phyloP scores from a whole-genome alignment of 2,329 filamentous ascomycete species.

The Aspergillus pseudoglaucus region DNA sequence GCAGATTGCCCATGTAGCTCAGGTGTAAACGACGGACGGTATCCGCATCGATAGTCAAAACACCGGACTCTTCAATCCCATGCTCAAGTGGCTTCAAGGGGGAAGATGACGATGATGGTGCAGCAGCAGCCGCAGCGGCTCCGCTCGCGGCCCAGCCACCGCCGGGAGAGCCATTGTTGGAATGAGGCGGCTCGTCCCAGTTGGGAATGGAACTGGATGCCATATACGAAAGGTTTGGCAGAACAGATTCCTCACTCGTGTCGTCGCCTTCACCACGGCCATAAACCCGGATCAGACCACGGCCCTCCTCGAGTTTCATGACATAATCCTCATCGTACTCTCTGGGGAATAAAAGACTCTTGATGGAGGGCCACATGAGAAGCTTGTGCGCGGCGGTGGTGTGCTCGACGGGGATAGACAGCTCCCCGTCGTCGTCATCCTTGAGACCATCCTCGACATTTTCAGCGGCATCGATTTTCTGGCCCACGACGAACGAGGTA shows the following conservation, averaged over 20 bases:
- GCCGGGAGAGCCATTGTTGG: conserved; percentile 35
- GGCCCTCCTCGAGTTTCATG: conserved; percentile 65
- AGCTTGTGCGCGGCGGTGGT: conserved; percentile 84
- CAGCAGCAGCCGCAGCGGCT: conserved; percentile 33
- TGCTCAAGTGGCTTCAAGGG: conserved; percentile 30
- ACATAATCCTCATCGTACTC: conserved; percentile 64
- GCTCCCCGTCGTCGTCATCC: conserved; percentile 44
- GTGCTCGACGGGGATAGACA: conserved; percentile 75
- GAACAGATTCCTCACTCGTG: conserved; percentile 40
- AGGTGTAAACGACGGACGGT: conserved; percentile 47
- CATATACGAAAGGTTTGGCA: conserved; percentile 31
- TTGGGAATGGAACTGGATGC: conserved; percentile 13
- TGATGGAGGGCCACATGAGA: conserved; percentile 64
- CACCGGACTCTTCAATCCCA: conserved; percentile 46
- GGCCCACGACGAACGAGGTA: conserved; percentile 1
- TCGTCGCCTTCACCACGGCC: conserved; percentile 71
- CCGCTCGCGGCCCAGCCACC: conserved; percentile 49
- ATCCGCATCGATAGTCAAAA: conserved; percentile 47
- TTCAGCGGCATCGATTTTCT: conserved; percentile 2
- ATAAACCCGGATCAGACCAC: conserved; percentile 68
- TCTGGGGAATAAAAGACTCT: conserved; percentile 52
- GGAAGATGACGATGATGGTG: conserved; percentile 5
- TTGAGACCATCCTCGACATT: conserved; percentile 9
- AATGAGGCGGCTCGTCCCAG: conserved; percentile 24
- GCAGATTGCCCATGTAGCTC: conserved; percentile 55